Base-by-base conservation (phyloP, 129 eudicot species). In the Heracleum sosnowskyi region DNA sequence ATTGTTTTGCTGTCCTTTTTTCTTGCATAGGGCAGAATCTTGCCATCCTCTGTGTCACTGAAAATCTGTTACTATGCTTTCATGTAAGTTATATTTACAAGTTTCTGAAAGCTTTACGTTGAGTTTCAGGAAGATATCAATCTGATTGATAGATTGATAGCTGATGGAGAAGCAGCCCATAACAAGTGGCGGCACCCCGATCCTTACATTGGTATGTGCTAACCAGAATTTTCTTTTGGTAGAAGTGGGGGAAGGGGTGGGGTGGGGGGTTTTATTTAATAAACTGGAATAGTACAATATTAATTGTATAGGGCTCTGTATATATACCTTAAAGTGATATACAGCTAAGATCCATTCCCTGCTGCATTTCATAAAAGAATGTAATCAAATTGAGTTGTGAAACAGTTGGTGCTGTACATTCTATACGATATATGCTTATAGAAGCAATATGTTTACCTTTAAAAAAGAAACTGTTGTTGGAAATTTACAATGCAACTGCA, bases 161-260 rank as follows among this genome's bases (percentile, higher is more conserved):
- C 90, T 72, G 88, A 87, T 86, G 99, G 96, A 46, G 99, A 92
- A 86, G 84, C 97, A 81, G 68, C 81, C n/a, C 77, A 92, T 83
- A 79, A 88, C 75, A 96, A 92, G 82, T 96, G 96, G 94, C 80
- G 97, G 74, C 99, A 96, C 84, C 99, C 99, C 76, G 99, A 96
- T 84, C 99, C 99, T 77, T 96, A 96, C 79, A 83, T 89, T 82
- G 99, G 99, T 96, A 85, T 79, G 87, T 86, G 26, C 45, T 74
- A 9, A 16, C 22, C 20, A 10, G 7, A 40, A 22, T 16, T 29
- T 64, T 64, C 2, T 0, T 64, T 11, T 64, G 4, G 5, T 15
- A 13, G 20, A 55, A 24, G 29, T 11, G 20, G 4, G 53, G 20
- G 53, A 5, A 3, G n/a, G n/a, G n/a, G n/a, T n/a, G n/a, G n/a